Conservation (phyloP, 306 rosid species). For the Herpetospermum pedunculosum region DNA sequence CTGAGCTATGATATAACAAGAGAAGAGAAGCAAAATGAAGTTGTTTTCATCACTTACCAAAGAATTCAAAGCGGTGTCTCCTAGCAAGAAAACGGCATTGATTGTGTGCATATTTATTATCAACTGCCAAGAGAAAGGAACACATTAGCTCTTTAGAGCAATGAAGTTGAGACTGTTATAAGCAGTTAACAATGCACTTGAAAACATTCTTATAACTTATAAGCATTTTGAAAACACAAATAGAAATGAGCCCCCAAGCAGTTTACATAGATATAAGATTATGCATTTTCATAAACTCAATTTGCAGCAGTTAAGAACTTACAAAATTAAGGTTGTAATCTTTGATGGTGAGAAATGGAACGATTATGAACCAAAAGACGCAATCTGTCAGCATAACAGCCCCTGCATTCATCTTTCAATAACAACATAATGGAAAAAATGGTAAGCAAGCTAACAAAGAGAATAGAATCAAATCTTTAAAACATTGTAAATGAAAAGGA, state of each 20-base stretch:
- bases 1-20: background rate
- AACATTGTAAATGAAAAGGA: background rate
- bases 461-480: background rate
- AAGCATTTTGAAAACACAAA: background rate
- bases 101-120: conserved; percentile 63
- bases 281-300: background rate
- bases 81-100: conserved; percentile 87
- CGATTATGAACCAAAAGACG: conserved; percentile 80
- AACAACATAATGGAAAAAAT: background rate
- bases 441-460: background rate
- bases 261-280: background rate
- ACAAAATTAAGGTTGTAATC: conserved; percentile 74
- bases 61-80: conserved; percentile 73
- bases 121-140: conserved; percentile 35
- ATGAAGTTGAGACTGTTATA: background rate
- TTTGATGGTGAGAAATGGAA: conserved; percentile 72
- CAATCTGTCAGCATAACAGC: conserved; percentile 88
- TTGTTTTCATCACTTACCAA: conserved; percentile 40
- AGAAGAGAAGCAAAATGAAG: background rate
- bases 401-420: conserved; percentile 83
- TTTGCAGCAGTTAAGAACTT: conserved; percentile 20
- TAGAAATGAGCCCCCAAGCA: background rate
- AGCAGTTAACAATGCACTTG: background rate
- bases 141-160: background rate
- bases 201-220: background rate